Base-by-base conservation (phyloP, 306 rosid genomes). In the Prunus mume region DNA sequence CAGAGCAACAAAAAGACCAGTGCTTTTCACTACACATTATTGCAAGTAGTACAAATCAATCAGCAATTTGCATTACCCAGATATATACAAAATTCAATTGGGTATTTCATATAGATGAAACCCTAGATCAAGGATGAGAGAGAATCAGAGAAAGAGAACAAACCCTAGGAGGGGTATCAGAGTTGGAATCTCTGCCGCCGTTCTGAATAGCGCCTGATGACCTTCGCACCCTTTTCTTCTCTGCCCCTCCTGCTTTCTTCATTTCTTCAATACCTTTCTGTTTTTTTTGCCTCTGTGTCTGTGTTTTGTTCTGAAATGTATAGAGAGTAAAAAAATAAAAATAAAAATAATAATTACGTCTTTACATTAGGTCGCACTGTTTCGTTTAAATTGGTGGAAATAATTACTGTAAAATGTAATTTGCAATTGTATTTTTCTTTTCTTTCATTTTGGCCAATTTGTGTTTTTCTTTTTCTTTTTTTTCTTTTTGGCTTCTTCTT, bases 211-310 rank as follows among this genome's bases (percentile, higher is more conserved):
- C 87, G 66, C 86, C 83, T 5, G 96, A 75, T 68, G 93, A 89
- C 66, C 99, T 90, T 83, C 98, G 89, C 11, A 88, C 89, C 84
- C 97, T 89, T 80, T 96, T 96, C 93, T 92, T 96, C 87, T 96
- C 99, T 8, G 92, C 90, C 58, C 90, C 98, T 50, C 90, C 93
- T 9, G 96, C 67, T 87, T 83, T 95, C 99, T 88, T 96, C 99
- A 96, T 95, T 55, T 78, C 78, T 57, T 25, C 50, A 45, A 9
- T 34, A 6, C 27, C 24, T 69, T 52, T 50, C 28, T 43, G 14
- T 25, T 22, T 76, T 46, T 46, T 79, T 34, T 30, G 25, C 38
- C 19, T 54, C 65, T 56, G 78, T 61, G 3, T 38, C 20, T 34
- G 8, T 24, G 47, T 24, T 69, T 24, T 49, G 22, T 50, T 22